Evolutionary conservation across 2,329 filamentous ascomycete species (phyloP), one percentile per base, ranked within the genome.

Genomic region (Pestalotiopsis sp.): DNA sequence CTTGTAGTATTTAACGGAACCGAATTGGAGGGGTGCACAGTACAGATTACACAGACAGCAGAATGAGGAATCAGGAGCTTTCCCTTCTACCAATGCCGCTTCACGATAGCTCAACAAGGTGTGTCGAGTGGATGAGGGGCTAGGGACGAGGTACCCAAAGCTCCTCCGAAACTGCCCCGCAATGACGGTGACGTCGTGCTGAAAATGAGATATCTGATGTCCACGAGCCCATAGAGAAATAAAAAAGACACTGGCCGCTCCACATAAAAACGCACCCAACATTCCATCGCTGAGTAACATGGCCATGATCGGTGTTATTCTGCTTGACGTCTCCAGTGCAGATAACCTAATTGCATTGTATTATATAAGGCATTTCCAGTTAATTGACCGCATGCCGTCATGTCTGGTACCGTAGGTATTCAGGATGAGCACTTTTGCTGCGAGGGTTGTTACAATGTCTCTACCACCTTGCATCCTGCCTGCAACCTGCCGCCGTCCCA

Each of bases 151-250:
- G 31, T 36, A 36, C 31, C 31, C 31, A 36, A 36, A 36, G 31
- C 31, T 20, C 59, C 31, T 38, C 59, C 59, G 13, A 62, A 62
- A 62, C 59, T 62, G 59, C 59, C 59, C 59, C 59, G 59, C 59
- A 62, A 36, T 62, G 23, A 59, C 57, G 57, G 31, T 62, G 31
- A 62, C 59, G 31, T 39, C 59, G 57, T 52, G 45, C 45, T n/a
- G 45, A 20, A 52, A n/a, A 20, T n/a, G 45, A 52, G 45, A 52
- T 52, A 9, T 52, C 45, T 52, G 45, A n/a, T 52, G 45, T 52
- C 6, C 45, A 52, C 45, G 45, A 17, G 45, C 45, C 6, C 45
- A 49, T 14, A 45, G 41, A 45, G 41, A 45, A 52, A 23, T 52
- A 2, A 52, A 52, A 52, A 52, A 52, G 20, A n/a, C 6, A n/a